A percentile compares a stretch with the other conserved stretches of the same genome.
Conservation (phyloP, 768 basidiomycete genomes). For the Hypholoma sublateritium region DNA sequence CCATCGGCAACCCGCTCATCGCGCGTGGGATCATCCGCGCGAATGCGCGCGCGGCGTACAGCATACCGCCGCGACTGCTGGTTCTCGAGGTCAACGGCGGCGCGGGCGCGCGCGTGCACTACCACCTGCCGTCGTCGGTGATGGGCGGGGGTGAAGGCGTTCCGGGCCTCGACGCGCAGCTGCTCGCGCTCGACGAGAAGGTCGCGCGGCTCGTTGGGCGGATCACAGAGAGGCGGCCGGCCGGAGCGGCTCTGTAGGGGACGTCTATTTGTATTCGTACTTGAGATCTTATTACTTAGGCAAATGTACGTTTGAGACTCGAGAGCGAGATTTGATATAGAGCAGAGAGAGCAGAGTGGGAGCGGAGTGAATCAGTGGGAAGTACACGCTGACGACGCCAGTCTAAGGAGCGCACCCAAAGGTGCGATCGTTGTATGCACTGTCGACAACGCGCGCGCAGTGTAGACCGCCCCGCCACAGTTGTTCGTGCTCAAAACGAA, state of each 20-base stretch:
- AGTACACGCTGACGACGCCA: no score
- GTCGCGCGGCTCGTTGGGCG: slow-evolving; percentile 39
- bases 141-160: slow-evolving; percentile 29
- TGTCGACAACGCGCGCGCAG: no score
- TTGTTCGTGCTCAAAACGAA: no score
- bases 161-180: slow-evolving; percentile 17
- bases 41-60: slow-evolving; percentile 38
- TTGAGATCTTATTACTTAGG: no score
- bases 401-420: no score
- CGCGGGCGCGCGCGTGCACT: slow-evolving; percentile 40
- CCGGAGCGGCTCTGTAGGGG: background rate
- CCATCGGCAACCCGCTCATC: slow-evolving; percentile 51
- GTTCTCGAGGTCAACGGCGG: slow-evolving; percentile 38
- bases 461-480: no score
- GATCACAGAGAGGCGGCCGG: slow-evolving; percentile 23
- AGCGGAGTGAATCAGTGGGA: no score
- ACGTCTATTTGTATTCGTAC: background rate
- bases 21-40: slow-evolving; percentile 43
- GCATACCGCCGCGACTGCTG: slow-evolving; percentile 47
- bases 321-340: no score
- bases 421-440: slow-evolving; percentile 44
- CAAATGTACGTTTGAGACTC: no score
- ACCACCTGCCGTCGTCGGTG: slow-evolving; percentile 49
- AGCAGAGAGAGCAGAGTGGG: no score
- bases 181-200: slow-evolving; percentile 41